Conservation (phyloP, 768 basidiomycete species). For the Hericium alpestre region DNA sequence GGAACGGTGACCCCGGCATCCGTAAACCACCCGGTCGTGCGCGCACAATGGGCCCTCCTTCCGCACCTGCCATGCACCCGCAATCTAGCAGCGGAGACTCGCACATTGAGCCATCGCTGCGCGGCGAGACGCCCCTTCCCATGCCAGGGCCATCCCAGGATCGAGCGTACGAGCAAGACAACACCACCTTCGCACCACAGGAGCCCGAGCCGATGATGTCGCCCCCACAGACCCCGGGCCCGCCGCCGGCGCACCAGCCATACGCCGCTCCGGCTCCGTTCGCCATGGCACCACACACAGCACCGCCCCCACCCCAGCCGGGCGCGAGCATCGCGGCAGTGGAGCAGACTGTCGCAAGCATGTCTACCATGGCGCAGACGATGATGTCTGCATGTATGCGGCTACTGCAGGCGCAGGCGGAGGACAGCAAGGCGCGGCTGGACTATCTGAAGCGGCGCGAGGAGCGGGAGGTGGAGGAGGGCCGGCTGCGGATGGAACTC, state of each 20-base stretch:
- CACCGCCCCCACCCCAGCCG: neutral
- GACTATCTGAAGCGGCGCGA: conserved; percentile 59
- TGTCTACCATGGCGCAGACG: conserved; percentile 41
- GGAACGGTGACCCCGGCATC: conserved; percentile 12
- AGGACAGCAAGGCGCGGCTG: conserved; percentile 59
- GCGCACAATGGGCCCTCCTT: conserved; percentile 12
- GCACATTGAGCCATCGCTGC: conserved; percentile 7
- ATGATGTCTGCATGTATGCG: conserved; percentile 49
- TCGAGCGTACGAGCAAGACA: conserved; percentile 8
- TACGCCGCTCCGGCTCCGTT: neutral
- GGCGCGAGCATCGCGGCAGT: conserved; percentile 1
- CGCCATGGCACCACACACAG: neutral
- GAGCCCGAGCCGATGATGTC: conserved; percentile 11
- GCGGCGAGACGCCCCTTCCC: conserved; percentile 8
- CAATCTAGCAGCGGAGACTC: conserved; percentile 5
- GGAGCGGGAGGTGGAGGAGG: conserved; percentile 59
- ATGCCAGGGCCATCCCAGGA: conserved; percentile 9
- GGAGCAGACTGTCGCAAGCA: conserved; percentile 35
- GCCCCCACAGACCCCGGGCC: conserved; percentile 12
- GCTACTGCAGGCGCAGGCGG: conserved; percentile 55
- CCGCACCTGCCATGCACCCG: conserved; percentile 6
- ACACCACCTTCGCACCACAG: conserved; percentile 6
- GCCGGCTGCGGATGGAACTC: conserved; percentile 36
- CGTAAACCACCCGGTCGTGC: conserved; percentile 12
- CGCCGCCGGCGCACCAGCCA: conserved; percentile 8